Conservation (phyloP, 306 rosid species). For the Prunus persica region Prunus_persica_NCBIv2 NC_034009.1:25962001-25962500, state of each 20-base stretch:
- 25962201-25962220: slow-evolving; percentile 82
- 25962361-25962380: slow-evolving; percentile 29
- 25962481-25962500: background rate
- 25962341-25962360: slow-evolving; percentile 11
- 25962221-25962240: slow-evolving; percentile 53
- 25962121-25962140: slow-evolving; percentile 44
- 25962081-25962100: slow-evolving; percentile 57
- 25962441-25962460: slow-evolving; percentile 88
- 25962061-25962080: slow-evolving; percentile 55
- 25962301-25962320: slow-evolving; percentile 71
- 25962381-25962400: slow-evolving; percentile 29
- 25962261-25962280: slow-evolving; percentile 89
- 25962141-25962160: slow-evolving; percentile 78
- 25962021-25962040: slow-evolving; percentile 69
- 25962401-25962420: slow-evolving; percentile 34
- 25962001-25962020: slow-evolving; percentile 62
- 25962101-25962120: slow-evolving; percentile 61
- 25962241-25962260: slow-evolving; percentile 86
- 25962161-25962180: slow-evolving; percentile 72
- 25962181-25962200: slow-evolving; percentile 91
- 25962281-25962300: slow-evolving; percentile 76
- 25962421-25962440: slow-evolving; percentile 59
- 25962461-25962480: slow-evolving; percentile 8
- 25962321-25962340: slow-evolving; percentile 25
- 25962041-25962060: slow-evolving; percentile 71